Percentiles rank a stretch among this genome's conserved stretches.
Evolutionary conservation across 805 yeast genomes (phyloP).

Genomic region (Nakazawaea laoshanensis): DNA sequence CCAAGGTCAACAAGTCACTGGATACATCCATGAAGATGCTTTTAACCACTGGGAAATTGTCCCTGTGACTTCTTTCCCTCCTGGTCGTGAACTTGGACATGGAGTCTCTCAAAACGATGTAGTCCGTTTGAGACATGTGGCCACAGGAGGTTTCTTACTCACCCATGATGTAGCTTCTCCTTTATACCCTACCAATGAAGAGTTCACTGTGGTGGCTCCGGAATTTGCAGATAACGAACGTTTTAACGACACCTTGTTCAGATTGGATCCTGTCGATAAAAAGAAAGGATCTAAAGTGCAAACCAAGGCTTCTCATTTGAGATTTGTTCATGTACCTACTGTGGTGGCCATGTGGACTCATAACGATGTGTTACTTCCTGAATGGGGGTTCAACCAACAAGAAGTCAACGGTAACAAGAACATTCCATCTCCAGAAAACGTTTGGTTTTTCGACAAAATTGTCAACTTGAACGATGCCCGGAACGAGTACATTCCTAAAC

Average conservation of each 20-base stretch:
- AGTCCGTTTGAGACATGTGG: slow-evolving; percentile 73
- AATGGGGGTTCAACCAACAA: slow-evolving; percentile 88
- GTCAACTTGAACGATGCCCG: slow-evolving; percentile 58
- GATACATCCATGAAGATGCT: slow-evolving; percentile 43
- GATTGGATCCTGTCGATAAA: slow-evolving; percentile 53
- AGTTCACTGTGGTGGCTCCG: slow-evolving; percentile 65
- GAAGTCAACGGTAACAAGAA: slow-evolving; percentile 95
- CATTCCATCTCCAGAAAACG: slow-evolving; percentile 52
- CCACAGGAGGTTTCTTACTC: slow-evolving; percentile 69
- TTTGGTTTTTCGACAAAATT: slow-evolving; percentile 73
- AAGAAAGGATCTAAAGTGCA: slow-evolving; percentile 43
- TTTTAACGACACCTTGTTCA: slow-evolving; percentile 72
- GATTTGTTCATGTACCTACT: slow-evolving; percentile 74
- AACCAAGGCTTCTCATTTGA: slow-evolving; percentile 63
- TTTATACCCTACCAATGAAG: slow-evolving; percentile 84
- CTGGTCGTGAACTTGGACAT: slow-evolving; percentile 26
- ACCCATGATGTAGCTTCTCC: slow-evolving; percentile 98
- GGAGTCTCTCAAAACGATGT: slow-evolving; percentile 63
- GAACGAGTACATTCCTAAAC: slow-evolving; percentile 54
- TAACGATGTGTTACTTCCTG: slow-evolving; percentile 76
- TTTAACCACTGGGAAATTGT: slow-evolving; percentile 80
- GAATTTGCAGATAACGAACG: slow-evolving; percentile 49
- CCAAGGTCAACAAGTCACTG: slow-evolving; percentile 90
- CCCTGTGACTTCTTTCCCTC: slow-evolving; percentile 45
- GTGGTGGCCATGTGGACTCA: slow-evolving; percentile 94